These are phyloP conservation scores for Glaciozyma martinii DNA, from an alignment of 768 basidiomycete species.

Conservation along the genomic window DNA sequence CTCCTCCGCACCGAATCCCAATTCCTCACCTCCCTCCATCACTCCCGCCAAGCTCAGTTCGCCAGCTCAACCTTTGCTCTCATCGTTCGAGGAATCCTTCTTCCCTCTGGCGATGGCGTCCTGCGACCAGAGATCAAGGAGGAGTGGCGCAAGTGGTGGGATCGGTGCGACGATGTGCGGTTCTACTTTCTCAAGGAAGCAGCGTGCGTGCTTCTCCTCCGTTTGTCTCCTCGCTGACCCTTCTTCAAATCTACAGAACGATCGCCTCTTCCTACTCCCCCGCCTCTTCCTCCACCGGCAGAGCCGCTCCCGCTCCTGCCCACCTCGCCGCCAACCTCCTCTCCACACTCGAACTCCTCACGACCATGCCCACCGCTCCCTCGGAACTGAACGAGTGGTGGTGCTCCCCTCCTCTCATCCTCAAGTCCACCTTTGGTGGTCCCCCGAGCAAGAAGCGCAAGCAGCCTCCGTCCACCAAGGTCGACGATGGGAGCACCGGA, in stretches of 20 bases:
- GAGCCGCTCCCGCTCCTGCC: constrained; percentile 38
- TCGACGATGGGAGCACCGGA: constrained; percentile 46
- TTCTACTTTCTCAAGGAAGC: constrained; percentile 77
- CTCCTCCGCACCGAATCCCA: constrained; percentile 69
- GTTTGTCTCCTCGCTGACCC: constrained; percentile 11
- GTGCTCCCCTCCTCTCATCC: constrained; percentile 58
- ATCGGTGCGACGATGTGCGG: constrained; percentile 68
- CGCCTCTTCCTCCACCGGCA: neutral
- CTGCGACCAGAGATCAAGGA: constrained; percentile 56
- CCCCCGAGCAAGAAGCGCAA: constrained; percentile 37
- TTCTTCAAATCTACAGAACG: constrained; percentile 33
- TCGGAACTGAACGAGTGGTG: constrained; percentile 69
- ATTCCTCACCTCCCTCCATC: constrained; percentile 54
- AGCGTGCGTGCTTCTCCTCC: constrained; percentile 46
- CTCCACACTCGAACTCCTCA: constrained; percentile 57
- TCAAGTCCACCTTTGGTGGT: constrained; percentile 33
- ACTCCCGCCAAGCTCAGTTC: constrained; percentile 60
- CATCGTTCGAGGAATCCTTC: constrained; percentile 42
- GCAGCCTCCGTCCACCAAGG: constrained; percentile 29
- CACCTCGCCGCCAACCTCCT: constrained; percentile 45
- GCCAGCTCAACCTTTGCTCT: constrained; percentile 53
- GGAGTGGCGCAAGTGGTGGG: constrained; percentile 71
- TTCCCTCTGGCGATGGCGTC: constrained; percentile 45
- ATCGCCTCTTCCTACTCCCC: constrained; percentile 33
- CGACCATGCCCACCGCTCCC: constrained; percentile 62